These are phyloP conservation scores for Gautieria morchelliformis DNA, from an alignment of 768 basidiomycete genomes.

Conservation along the genomic window DNA sequence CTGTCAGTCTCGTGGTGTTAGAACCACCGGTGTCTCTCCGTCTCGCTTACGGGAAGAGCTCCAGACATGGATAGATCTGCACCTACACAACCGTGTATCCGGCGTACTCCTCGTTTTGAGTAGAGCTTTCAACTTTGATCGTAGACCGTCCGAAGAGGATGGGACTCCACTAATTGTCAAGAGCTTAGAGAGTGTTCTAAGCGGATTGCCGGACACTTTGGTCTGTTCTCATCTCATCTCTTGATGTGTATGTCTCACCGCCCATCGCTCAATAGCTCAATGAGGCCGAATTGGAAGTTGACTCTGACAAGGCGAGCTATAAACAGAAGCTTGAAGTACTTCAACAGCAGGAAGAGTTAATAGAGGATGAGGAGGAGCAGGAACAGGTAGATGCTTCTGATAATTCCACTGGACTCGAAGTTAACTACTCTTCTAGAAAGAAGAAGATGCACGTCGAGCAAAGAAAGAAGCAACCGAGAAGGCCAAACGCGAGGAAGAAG, in stretches of 20 bases:
- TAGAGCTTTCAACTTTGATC: conserved; percentile 89
- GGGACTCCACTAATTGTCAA: conserved; percentile 74
- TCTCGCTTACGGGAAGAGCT: conserved; percentile 85
- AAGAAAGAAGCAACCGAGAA: conserved; percentile 72
- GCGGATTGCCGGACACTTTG: conserved; percentile 88
- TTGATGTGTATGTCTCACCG: conserved; percentile 6
- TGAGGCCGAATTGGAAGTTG: conserved; percentile 95
- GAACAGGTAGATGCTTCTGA: conserved; percentile 44
- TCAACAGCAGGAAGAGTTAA: conserved; percentile 97
- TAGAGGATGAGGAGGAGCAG: conserved; percentile 98
- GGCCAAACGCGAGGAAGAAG: conserved; percentile 46
- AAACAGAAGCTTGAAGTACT: conserved; percentile 97
- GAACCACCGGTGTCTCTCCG: conserved; percentile 79
- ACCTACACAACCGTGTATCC: conserved; percentile 83
- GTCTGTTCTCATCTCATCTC: conserved; percentile 34
- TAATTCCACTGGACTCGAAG: background rate
- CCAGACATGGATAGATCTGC: conserved; percentile 85
- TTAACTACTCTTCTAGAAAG: conserved; percentile 35
- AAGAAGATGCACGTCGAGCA: conserved; percentile 82
- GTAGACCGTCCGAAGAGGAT: conserved; percentile 63
- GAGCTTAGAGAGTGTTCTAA: conserved; percentile 82
- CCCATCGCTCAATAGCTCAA: conserved; percentile 52
- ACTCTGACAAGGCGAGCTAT: conserved; percentile 88
- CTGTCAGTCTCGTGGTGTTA: conserved; percentile 89
- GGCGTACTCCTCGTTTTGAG: conserved; percentile 92